phyloP scores from a whole-genome alignment of 169 alveolate species.

The Eimeria falciformis region DNA sequence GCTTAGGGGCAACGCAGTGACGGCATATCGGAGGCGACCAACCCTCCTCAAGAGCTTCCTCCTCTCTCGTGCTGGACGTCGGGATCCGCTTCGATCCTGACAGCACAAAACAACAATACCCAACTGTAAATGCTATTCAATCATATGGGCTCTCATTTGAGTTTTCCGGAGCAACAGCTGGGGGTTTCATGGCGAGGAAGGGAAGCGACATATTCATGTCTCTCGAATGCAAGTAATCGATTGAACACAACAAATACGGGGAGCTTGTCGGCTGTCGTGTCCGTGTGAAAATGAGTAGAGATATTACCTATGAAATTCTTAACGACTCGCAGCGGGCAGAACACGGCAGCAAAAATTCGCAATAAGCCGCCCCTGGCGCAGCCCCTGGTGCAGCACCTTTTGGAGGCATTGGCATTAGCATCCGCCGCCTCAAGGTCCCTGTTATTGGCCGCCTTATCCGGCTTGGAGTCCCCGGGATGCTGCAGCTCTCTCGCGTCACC shows the following conservation, averaged over 20 bases:
- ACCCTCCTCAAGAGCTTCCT: background rate
- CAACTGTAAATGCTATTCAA: background rate
- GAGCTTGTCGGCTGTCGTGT: no score
- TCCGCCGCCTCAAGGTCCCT: background rate
- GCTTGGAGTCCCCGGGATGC: background rate
- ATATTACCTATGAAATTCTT: background rate
- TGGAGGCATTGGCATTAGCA: background rate
- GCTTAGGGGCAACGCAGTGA: slow-evolving; percentile 84
- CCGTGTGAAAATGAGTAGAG: no score
- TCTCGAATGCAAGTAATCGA: background rate
- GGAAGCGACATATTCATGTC: background rate
- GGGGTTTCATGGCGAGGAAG: background rate
- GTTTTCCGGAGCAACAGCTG: no score
- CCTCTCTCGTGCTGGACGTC: background rate
- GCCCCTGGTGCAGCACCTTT: background rate
- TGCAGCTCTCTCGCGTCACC: background rate
- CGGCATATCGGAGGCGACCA: slow-evolving; percentile 32
- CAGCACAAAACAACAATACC: background rate
- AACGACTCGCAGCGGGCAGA: background rate
- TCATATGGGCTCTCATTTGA: no score
- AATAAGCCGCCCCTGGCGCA: background rate
- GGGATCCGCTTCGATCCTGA: background rate
- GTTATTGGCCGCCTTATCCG: background rate
- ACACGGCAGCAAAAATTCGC: background rate
- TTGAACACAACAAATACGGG: background rate